Evolutionary conservation across 2,329 filamentous ascomycete species (phyloP).

Genomic region (Graphilbum ipis-grandicollis): DNA sequence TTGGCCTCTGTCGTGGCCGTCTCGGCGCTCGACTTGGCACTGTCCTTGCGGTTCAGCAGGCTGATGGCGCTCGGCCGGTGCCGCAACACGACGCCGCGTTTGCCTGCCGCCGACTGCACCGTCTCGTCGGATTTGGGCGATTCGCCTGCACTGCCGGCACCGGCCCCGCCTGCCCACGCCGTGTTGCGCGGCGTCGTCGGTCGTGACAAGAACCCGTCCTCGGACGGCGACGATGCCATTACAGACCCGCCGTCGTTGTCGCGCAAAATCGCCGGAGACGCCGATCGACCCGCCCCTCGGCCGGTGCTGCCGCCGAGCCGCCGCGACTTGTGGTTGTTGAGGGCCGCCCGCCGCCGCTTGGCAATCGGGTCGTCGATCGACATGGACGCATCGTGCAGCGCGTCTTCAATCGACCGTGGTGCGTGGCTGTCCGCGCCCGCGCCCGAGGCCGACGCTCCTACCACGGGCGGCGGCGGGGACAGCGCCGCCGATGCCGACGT

Average conservation of each 20-base stretch:
- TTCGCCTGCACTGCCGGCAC: too few species aligned
- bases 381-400: conserved; percentile 78
- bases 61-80: conserved; percentile 42
- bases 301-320: conserved; percentile 21
- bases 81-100: conserved; percentile 19
- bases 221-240: conserved; percentile 11
- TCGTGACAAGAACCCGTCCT: conserved; percentile 8
- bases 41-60: conserved; percentile 40
- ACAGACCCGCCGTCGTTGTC: conserved; percentile 13
- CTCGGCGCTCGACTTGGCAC: conserved; percentile 38
- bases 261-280: conserved; percentile 11
- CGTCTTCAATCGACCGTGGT: conserved; percentile 69
- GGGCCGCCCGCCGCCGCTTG: conserved; percentile 30
- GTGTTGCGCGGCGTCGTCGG: too few species aligned
- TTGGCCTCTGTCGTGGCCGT: conserved; percentile 41
- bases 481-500: conserved; percentile 7
- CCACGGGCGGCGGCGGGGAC: too few species aligned
- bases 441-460: neutral
- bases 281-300: conserved; percentile 19
- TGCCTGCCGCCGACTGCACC: conserved; percentile 1
- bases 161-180: too few species aligned
- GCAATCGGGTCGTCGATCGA: conserved; percentile 56
- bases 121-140: conserved; percentile 10
- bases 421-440: neutral
- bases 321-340: conserved; percentile 32